Evolutionary conservation across 768 basidiomycete genomes (phyloP).

Genomic region (Chalciporus piperatus): DNA sequence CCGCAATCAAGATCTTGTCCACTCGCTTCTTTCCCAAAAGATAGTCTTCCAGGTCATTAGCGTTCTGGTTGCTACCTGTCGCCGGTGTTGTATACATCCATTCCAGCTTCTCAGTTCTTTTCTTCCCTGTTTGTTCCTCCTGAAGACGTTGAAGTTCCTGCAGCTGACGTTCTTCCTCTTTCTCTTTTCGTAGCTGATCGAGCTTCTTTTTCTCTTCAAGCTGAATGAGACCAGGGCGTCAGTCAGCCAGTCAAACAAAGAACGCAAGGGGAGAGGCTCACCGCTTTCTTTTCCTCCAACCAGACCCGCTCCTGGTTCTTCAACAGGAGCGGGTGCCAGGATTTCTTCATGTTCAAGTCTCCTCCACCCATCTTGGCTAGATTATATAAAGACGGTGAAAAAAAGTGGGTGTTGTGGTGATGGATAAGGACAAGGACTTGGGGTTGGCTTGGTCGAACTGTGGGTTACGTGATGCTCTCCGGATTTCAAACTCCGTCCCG

Average conservation of each 20-base stretch:
- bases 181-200: conserved; percentile 94
- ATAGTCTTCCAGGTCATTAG: conserved; percentile 95
- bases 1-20: conserved; percentile 89
- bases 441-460: neutral
- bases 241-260: neutral
- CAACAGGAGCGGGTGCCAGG: conserved; percentile 97
- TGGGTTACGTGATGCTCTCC: conserved; percentile 1
- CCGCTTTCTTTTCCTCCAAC: conserved; percentile 97
- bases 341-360: conserved; percentile 99
- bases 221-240: conserved; percentile 39
- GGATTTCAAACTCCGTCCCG: conserved; percentile 3
- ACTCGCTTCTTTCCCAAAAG: conserved; percentile 96
- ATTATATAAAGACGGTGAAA: conserved; percentile 13
- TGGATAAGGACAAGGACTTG: conserved; percentile 3
- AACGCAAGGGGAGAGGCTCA: conserved; percentile 37
- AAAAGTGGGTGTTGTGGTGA: conserved; percentile 6
- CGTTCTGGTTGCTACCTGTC: conserved; percentile 78
- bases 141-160: conserved; percentile 95
- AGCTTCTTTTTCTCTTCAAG: conserved; percentile 99
- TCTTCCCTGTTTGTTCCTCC: conserved; percentile 93
- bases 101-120: conserved; percentile 89
- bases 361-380: conserved; percentile 91
- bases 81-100: conserved; percentile 99
- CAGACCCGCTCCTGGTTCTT: conserved; percentile 99
- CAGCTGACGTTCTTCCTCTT: conserved; percentile 94